Evolutionary conservation across 371 early-diverging fungal species (phyloP), one percentile per base, ranked within the genome.

Genomic region (Mortierella sp.): DNA sequence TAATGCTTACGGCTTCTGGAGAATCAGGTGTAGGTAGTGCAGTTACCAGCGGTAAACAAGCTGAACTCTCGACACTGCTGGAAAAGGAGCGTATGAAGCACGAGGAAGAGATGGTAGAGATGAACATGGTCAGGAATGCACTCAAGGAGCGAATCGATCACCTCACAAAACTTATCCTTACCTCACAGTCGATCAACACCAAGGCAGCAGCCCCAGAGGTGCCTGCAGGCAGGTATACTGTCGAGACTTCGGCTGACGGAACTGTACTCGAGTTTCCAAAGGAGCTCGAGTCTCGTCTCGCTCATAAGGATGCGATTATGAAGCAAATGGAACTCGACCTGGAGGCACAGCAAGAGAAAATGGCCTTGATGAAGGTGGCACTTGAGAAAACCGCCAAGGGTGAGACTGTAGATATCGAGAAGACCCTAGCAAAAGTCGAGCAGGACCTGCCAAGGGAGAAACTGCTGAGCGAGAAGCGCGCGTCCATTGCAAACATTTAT

Each of bases 91-190:
- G 84, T 12, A 26, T 74, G 71, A 84, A 91, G 85, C 92, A 91
- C 74, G 95, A 96, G 72, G 93, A 95, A 71, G 90, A 95, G 73
- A 75, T 95, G 76, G 84, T 86, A 55, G 94, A 94, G 72, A 86
- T 90, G 84, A 89, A 91, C 63, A 86, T 92, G 75, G 91, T 90
- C 18, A 86, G 95, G 40, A 92, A 91, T 26, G 92, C 94, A 0
- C 84, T 96, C 67, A 96, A 94, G 71, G 95, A 95, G 73, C 83
- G 94, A 65, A 92, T 94, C 64, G 93, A 91, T 45, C 95, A 97
- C 63, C 79, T 97, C 54, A 96, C 96, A 6, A 90, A 91, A 28
- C 81, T 96, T 37, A 97, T 97, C 64, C 74, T 97, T 65, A 95
- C 93, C 0, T 92, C 93, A 0, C 84, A 87, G 9, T 90, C 93